Percentiles rank a stretch among this genome's conserved stretches.
These are phyloP conservation scores for Barnettozyma hawaiiensis DNA, from an alignment of 1,139 yeast species.

Conservation along the genomic window DNA sequence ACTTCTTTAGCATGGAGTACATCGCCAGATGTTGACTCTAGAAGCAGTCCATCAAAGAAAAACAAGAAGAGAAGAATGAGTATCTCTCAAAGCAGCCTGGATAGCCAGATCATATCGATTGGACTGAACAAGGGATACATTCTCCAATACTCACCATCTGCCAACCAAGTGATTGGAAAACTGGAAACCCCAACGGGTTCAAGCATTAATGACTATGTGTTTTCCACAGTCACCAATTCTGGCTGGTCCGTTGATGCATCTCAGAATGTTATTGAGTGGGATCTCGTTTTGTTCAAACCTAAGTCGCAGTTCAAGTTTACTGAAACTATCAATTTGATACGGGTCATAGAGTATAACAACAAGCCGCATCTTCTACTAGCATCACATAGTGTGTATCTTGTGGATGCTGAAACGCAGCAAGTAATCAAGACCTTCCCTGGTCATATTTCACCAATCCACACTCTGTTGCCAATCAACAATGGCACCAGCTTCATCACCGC, in stretches of 20 bases:
- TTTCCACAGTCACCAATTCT: slow-evolving; percentile 37
- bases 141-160: slow-evolving; percentile 62
- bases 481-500: slow-evolving; percentile 52
- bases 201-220: slow-evolving; percentile 49
- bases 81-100: slow-evolving; percentile 20
- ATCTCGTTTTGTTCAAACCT: slow-evolving; percentile 39
- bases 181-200: slow-evolving; percentile 47
- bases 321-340: slow-evolving; percentile 25
- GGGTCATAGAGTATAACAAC: slow-evolving; percentile 34
- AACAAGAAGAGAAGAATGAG: slow-evolving; percentile 33
- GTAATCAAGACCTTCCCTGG: slow-evolving; percentile 57
- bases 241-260: slow-evolving; percentile 62
- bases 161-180: slow-evolving; percentile 49
- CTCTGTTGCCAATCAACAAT: slow-evolving; percentile 38
- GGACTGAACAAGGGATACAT: slow-evolving; percentile 65
- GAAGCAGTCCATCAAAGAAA: slow-evolving; percentile 14
- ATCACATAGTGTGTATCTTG: slow-evolving; percentile 54
- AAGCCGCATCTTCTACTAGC: slow-evolving; percentile 52
- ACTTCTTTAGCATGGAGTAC: slow-evolving; percentile 55
- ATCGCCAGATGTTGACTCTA: slow-evolving; percentile 26
- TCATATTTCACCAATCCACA: slow-evolving; percentile 59
- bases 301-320: slow-evolving; percentile 39
- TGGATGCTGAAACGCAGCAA: slow-evolving; percentile 36
- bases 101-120: slow-evolving; percentile 46
- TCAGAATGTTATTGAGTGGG: slow-evolving; percentile 65